Evolutionary conservation across 2,329 filamentous ascomycete species (phyloP).

Genomic region (Hypoxylon rubiginosum): DNA sequence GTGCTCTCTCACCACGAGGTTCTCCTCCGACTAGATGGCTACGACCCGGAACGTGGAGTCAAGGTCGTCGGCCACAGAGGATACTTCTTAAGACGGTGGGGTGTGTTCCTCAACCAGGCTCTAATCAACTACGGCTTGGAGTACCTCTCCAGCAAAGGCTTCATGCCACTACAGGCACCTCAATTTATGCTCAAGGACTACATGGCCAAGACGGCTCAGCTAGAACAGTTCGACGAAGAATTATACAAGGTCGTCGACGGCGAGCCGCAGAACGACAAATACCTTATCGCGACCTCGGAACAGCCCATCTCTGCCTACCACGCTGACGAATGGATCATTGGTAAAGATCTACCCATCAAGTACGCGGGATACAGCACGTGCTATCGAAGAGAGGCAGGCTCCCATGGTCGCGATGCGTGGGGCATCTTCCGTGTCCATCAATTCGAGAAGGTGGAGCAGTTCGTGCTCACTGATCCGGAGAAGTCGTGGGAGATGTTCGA

Average conservation of each 20-base stretch:
- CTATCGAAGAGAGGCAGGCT: conserved; percentile 94
- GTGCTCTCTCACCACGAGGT: conserved; percentile 95
- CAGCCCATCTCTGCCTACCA: conserved; percentile 95
- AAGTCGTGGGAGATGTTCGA: conserved; percentile 95
- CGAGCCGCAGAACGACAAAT: conserved; percentile 89
- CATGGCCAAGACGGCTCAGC: conserved; percentile 98
- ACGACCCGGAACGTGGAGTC: conserved; percentile 91
- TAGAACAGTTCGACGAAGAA: conserved; percentile 97
- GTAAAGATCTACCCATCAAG: conserved; percentile 89
- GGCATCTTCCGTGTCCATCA: conserved; percentile 98
- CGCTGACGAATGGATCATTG: conserved; percentile 91
- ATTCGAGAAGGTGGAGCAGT: conserved; percentile 84
- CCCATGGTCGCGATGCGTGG: conserved; percentile 94
- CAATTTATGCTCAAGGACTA: conserved; percentile 95
- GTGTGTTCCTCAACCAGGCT: conserved; percentile 91
- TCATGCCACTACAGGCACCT: conserved; percentile 85
- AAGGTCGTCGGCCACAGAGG: conserved; percentile 96
- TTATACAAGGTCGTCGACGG: conserved; percentile 96
- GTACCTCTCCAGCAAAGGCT: conserved; percentile 85
- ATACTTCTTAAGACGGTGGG: conserved; percentile 92
- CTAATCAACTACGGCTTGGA: conserved; percentile 95
- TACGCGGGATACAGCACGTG: conserved; percentile 94
- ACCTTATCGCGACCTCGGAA: conserved; percentile 84
- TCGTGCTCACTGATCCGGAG: conserved; percentile 78
- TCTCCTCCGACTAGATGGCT: conserved; percentile 86